Evolutionary conservation across 345 rosid species (phyloP).

Genomic region (Cochlearia excelsa): DNA sequence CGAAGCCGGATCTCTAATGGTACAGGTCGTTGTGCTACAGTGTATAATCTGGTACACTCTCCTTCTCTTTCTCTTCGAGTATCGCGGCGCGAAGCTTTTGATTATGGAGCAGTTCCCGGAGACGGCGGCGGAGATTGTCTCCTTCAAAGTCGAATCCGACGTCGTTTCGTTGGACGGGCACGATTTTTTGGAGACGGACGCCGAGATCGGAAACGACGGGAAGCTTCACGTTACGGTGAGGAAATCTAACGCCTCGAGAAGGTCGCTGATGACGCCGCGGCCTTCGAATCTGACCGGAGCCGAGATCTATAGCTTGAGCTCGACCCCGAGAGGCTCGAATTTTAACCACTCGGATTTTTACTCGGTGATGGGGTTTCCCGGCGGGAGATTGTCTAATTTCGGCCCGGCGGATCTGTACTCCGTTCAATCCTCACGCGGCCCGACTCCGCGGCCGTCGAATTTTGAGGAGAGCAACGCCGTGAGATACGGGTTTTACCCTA

Average conservation of each 20-base stretch:
- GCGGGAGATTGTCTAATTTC: conserved; percentile 72
- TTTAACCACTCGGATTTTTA: conserved; percentile 85
- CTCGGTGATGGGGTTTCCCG: conserved; percentile 80
- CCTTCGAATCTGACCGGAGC: conserved; percentile 92
- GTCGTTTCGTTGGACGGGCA: conserved; percentile 80
- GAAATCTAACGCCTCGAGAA: conserved; percentile 76
- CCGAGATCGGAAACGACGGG: conserved; percentile 82
- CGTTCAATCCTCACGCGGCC: conserved; percentile 74
- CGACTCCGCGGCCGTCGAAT: conserved; percentile 76
- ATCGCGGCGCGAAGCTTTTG: conserved; percentile 79
- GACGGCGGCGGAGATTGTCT: conserved; percentile 86
- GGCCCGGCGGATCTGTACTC: conserved; percentile 81
- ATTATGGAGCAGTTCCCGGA: conserved; percentile 96
- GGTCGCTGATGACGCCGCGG: conserved; percentile 75
- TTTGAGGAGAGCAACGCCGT: conserved; percentile 66
- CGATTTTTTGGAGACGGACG: conserved; percentile 77
- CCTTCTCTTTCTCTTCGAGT: conserved; percentile 82
- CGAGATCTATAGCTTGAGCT: conserved; percentile 84
- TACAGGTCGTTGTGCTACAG: conserved; percentile 89
- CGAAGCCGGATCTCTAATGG: conserved; percentile 76
- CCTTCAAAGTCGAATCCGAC: conserved; percentile 88
- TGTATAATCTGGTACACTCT: conserved; percentile 97
- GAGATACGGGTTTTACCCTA: conserved; percentile 67
- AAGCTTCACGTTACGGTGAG: conserved; percentile 86
- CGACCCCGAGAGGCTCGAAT: conserved; percentile 92